Evolutionary conservation across 441 rosid genomes (phyloP).

Genomic region (Monsonia emarginata): DNA sequence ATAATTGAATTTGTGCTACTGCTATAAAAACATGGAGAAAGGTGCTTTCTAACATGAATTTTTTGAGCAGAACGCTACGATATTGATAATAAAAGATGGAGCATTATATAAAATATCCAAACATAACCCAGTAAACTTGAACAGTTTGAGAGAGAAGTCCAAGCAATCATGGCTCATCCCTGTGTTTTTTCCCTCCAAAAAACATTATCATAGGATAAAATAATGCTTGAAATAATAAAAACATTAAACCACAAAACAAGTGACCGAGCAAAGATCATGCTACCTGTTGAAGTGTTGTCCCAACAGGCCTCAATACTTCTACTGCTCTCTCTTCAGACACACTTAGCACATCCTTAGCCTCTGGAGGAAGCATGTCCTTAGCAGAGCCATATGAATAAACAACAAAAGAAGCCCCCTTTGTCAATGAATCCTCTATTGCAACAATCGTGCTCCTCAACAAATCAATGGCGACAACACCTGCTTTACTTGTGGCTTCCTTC

Average conservation of each 20-base stretch:
- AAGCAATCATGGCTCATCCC: background rate
- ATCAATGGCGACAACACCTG: conserved; percentile 41
- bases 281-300: conserved; percentile 63
- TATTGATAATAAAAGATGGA: background rate
- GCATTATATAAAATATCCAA: conserved; percentile 1
- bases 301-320: conserved; percentile 46
- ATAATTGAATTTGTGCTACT: background rate
- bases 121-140: conserved; percentile 9
- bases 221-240: conserved; percentile 9
- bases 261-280: conserved; percentile 6
- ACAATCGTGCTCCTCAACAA: conserved; percentile 50
- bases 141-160: background rate
- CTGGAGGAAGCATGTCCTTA: conserved; percentile 64
- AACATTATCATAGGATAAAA: background rate
- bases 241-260: background rate
- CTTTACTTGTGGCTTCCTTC: conserved; percentile 47
- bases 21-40: background rate
- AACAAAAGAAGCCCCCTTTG: conserved; percentile 53
- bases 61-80: background rate
- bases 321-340: conserved; percentile 54
- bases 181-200: no score
- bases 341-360: conserved; percentile 41
- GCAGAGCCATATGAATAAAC: conserved; percentile 59
- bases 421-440: conserved; percentile 49
- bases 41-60: background rate